Evolutionary conservation across 73 alveolate genomes (phyloP).

Genomic region (Effrenium voratum): DNA sequence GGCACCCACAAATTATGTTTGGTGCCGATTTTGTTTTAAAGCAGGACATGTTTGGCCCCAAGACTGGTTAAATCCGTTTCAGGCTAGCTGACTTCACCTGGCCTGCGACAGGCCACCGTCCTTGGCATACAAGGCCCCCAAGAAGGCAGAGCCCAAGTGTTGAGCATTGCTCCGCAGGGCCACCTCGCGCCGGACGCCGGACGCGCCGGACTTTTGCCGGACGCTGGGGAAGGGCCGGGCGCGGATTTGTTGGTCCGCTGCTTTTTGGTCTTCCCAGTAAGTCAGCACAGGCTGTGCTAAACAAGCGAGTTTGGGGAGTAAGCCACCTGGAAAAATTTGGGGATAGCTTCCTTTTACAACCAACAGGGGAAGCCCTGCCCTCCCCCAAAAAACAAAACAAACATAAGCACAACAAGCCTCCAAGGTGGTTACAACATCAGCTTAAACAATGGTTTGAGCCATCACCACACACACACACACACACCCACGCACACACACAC

Average conservation of each 20-base stretch:
- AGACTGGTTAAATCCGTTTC: neutral
- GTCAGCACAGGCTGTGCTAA: neutral
- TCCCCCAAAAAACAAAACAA: no score
- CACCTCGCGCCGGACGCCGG: constrained; percentile 1
- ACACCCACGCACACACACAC: no score
- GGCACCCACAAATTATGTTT: neutral
- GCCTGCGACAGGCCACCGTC: constrained; percentile 77
- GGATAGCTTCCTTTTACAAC: neutral
- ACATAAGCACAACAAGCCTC: no score
- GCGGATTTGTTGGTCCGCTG: neutral
- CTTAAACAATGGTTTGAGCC: no score
- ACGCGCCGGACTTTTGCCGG: neutral
- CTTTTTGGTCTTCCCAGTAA: neutral
- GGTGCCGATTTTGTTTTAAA: neutral
- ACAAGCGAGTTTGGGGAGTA: neutral
- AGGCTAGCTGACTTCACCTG: neutral
- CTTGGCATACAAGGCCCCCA: constrained; percentile 43
- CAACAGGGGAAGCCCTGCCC: neutral
- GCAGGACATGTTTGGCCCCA: neutral
- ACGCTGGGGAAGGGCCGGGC: neutral
- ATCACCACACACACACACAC: no score
- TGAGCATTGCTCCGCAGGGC: constrained; percentile 69
- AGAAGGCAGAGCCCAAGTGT: constrained; percentile 60
- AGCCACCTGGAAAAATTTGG: neutral
- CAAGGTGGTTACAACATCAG: no score